Base-by-base conservation (phyloP, 495 filamentous ascomycete genomes). In the Penicillium pulvis region DNA sequence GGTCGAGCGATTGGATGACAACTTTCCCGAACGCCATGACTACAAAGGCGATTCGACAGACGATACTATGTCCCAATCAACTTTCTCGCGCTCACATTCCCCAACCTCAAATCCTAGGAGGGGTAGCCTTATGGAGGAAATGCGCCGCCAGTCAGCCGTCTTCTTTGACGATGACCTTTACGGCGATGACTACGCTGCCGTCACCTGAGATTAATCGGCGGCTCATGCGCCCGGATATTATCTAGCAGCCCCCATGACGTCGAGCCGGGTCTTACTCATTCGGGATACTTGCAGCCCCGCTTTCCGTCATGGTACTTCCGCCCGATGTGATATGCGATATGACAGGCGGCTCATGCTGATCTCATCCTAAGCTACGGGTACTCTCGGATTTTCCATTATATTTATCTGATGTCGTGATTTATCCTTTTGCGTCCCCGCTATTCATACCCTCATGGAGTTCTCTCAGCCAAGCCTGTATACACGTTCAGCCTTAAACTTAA, bases 91-190 rank as follows among this genome's bases (percentile, higher is more conserved):
- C 33, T 54, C 67, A 58, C 62, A 63, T 26, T 62, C 64, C 53
- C 63, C 63, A 33, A 55, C 39, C 17, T 46, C 16, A 59, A 42
- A 30, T 62, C 64, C 53, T 56, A 72, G 51, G 19, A 66, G 73
- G 53, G 74, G 73, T n/a, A 82, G 77, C 58, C 61, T 87, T 19
- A 73, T 89, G 41, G 77, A 84, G 59, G 86, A 89, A 66, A 67
- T 88, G 41, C 71, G 77, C 42, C 71, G 85, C 51, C 86, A 88
- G 68, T 81, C 81, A 43, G 75, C 79, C 6, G 85, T 88, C 1
- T 87, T 89, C 62, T 83, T 84, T 59, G 84, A 85, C 52, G 83
- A 86, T 65, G 80, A 79, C 56, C 51, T 72, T 10, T 77, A 72
- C 46, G 69, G 63, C 20, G 72, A 75, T 31, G 73, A 71, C 20